These are phyloP conservation scores for Singerocomus inundabilis DNA, from an alignment of 1,284 basidiomycete genomes.

Conservation along the genomic window DNA sequence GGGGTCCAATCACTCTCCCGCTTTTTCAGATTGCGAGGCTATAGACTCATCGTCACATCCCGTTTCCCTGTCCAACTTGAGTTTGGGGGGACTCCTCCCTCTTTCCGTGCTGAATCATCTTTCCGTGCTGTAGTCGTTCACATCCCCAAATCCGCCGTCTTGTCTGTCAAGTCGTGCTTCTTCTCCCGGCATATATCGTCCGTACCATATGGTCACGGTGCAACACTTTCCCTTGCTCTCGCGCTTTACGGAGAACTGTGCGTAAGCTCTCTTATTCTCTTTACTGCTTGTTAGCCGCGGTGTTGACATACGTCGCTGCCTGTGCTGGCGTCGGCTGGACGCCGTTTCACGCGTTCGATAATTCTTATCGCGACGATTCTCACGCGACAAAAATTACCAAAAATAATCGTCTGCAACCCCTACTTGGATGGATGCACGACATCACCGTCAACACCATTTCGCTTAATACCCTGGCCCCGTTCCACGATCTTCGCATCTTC, in stretches of 20 bases:
- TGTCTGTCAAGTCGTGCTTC: constrained; percentile 58
- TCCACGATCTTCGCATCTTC: constrained; percentile 13
- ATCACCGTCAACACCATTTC: constrained; percentile 17
- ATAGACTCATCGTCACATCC: neutral
- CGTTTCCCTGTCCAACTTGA: constrained; percentile 1
- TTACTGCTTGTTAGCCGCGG: constrained; percentile 1
- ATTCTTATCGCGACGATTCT: constrained; percentile 13
- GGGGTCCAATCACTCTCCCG: constrained; percentile 2
- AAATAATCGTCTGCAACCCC: constrained; percentile 19
- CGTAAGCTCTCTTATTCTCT: constrained; percentile 27
- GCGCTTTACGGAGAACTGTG: constrained; percentile 66
- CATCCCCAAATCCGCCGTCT: constrained; percentile 63
- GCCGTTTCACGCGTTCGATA: constrained; percentile 12
- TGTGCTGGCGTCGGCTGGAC: constrained; percentile 14
- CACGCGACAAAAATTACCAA: constrained; percentile 13
- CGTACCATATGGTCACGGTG: constrained; percentile 52
- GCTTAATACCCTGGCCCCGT: constrained; percentile 17
- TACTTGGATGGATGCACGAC: constrained; percentile 23
- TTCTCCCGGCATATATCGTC: constrained; percentile 42
- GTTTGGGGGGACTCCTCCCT: neutral
- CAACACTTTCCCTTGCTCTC: constrained; percentile 58
- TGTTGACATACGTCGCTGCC: constrained; percentile 7
- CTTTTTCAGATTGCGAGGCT: constrained; percentile 3
- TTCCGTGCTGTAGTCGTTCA: constrained; percentile 50
- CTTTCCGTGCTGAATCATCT: constrained; percentile 16